These are phyloP conservation scores for Actinidia chinensis DNA, from an alignment of 179 eudicot genomes.

Conservation along the genomic window DNA sequence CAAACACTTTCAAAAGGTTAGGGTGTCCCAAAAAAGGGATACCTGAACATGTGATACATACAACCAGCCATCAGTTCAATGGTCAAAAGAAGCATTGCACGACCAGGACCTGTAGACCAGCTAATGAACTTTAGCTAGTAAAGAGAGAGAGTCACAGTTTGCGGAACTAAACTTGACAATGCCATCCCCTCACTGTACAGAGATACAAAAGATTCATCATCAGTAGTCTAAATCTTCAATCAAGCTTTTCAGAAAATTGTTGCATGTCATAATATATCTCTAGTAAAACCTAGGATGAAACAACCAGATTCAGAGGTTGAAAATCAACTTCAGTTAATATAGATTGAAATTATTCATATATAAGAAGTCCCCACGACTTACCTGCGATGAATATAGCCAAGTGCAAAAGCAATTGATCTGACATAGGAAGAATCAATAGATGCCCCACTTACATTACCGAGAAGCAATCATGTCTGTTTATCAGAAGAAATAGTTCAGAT, in stretches of 20 bases:
- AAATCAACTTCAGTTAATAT: neutral
- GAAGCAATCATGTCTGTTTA: constrained; percentile 73
- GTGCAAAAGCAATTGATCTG: constrained; percentile 85
- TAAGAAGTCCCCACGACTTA: constrained; percentile 25
- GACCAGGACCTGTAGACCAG: constrained; percentile 84
- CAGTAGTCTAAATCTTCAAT: neutral
- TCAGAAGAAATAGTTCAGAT: constrained; percentile 22
- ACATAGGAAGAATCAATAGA: constrained; percentile 66
- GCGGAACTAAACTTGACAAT: constrained; percentile 86
- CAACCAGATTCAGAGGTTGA: neutral
- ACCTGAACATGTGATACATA: constrained; percentile 97
- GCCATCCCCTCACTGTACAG: constrained; percentile 97
- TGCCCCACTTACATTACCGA: constrained; percentile 60
- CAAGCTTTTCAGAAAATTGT: neutral
- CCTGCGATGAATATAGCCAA: constrained; percentile 99
- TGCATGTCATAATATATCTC: neutral
- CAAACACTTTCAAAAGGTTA: neutral
- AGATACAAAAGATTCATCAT: constrained; percentile 24
- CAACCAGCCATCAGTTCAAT: constrained; percentile 95
- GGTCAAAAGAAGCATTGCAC: constrained; percentile 93
- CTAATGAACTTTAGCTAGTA: constrained; percentile 74
- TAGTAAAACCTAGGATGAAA: neutral
- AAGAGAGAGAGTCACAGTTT: constrained; percentile 79
- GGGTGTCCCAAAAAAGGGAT: constrained; percentile 18
- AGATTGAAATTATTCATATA: neutral